Percentiles rank a stretch among this genome's conserved stretches.
phyloP scores from a whole-genome alignment of 2,329 filamentous ascomycete genomes.

The Verticillium zaregamsianum region DNA sequence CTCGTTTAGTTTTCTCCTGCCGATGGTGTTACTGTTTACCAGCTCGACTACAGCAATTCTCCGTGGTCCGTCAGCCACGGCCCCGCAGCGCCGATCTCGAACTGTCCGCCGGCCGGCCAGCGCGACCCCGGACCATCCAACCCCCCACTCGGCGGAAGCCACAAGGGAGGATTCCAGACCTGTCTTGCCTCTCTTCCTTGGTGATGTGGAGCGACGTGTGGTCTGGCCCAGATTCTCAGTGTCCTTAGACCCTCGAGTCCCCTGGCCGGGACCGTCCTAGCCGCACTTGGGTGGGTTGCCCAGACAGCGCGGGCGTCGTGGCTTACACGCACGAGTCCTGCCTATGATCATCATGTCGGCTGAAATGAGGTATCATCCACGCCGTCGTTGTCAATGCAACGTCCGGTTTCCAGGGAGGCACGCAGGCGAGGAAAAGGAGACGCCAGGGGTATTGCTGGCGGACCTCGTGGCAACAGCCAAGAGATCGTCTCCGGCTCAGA shows the following conservation, averaged over 20 bases:
- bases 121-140: not conserved
- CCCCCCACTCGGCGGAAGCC: not conserved
- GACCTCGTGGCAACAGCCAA: no score
- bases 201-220: not conserved
- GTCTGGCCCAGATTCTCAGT: not conserved
- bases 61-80: not conserved
- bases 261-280: not conserved
- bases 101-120: not conserved
- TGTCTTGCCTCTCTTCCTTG: not conserved
- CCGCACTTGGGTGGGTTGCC: no score
- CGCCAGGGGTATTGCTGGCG: no score
- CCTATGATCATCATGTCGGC: no score
- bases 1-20: not conserved
- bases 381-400: no score
- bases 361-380: no score
- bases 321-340: no score
- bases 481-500: no score
- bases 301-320: no score
- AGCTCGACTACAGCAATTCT: not conserved
- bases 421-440: no score
- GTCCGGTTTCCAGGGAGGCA: no score
- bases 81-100: not conserved
- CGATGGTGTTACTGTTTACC: not conserved
- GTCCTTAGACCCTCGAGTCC: not conserved
- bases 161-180: not conserved